phyloP scores from a whole-genome alignment of 139 green algal genomes.

The Chlamydomonas incerta region DNA sequence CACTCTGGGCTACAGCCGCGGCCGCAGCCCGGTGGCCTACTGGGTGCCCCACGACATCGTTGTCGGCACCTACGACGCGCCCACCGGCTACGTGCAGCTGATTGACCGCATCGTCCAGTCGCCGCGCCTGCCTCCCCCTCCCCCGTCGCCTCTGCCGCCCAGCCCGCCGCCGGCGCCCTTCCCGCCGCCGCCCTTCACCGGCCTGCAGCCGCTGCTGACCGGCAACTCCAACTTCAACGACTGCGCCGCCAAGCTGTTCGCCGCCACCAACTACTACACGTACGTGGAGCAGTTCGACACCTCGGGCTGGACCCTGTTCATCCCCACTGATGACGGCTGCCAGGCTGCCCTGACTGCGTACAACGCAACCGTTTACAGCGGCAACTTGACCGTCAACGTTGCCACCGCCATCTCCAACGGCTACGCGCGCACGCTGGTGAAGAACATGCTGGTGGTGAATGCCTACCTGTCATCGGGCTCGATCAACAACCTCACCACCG shows the following conservation, averaged over 20 bases:
- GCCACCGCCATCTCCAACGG: neutral
- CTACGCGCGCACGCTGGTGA: neutral
- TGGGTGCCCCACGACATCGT: constrained; percentile 21
- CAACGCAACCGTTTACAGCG: neutral
- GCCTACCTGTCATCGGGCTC: neutral
- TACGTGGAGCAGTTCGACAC: neutral
- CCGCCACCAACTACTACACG: constrained; percentile 8
- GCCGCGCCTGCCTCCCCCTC: constrained; percentile 11
- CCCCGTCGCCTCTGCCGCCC: constrained; percentile 26
- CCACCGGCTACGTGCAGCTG: constrained; percentile 9
- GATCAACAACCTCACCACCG: neutral
- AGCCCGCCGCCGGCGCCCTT: constrained; percentile 14
- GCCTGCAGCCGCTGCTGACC: neutral
- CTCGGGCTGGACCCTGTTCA: constrained; percentile 29
- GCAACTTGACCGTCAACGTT: neutral
- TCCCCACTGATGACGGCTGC: constrained; percentile 26
- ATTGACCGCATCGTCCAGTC: constrained; percentile 37
- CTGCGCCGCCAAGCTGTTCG: neutral
- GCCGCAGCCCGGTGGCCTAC: constrained; percentile 1
- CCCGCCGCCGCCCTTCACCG: constrained; percentile 5
- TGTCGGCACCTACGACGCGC: neutral
- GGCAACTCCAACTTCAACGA: neutral
- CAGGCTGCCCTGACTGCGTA: neutral
- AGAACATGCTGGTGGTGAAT: neutral
- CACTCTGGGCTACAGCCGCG: constrained; percentile 7